Base-by-base conservation (phyloP, 2,329 filamentous ascomycete genomes). In the Akanthomyces lecanii region DNA sequence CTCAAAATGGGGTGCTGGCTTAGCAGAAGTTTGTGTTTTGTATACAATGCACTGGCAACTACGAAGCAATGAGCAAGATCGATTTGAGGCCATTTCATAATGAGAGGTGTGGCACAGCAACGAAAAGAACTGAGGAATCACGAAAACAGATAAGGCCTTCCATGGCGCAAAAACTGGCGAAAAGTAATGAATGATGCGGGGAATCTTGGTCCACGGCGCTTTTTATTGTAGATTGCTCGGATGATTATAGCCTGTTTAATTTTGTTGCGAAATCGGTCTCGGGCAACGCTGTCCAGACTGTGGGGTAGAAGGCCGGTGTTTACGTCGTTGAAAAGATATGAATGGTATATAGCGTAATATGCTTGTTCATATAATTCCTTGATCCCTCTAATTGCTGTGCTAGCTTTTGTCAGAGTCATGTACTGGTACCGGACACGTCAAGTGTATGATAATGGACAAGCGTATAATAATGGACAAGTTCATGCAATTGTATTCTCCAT, bases 21-120 rank as follows among this genome's bases (percentile, higher is more conserved):
- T 48, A 48, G 50, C 30, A 40, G 40, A 54, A 47, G 50, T 48
- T 55, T 40, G 59, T 55, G 59, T 61, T 55, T 61, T 61, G 59
- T 55, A 61, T 55, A 61, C 58, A 40, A 48, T 40, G 38, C 59
- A 55, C 50, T 30, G 40, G 36, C 57, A 44, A 60, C 57, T 61
- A 55, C 59, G 28, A 60, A 52, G 45, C 59, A 38, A 54, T n/a
- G 51, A 40, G 21, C n/a, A 50, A 28, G 59, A 55, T 12, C 28
- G 38, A 16, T 45, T 12, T 47, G 23, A 16, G 12, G 25, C 51
- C 54, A 51, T 48, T 51, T 42, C 16, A 40, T 61, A 54, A 61
- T 48, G 50, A 48, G 8, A 12, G 58, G 21, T 12, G 42, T 45
- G 30, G 48, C 42, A 40, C 51, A 61, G 59, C 23, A 54, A 38